A percentile compares a stretch with the other conserved stretches of the same genome.
phyloP scores from a whole-genome alignment of 768 basidiomycete species.

The Scleroderma bovista region DNA sequence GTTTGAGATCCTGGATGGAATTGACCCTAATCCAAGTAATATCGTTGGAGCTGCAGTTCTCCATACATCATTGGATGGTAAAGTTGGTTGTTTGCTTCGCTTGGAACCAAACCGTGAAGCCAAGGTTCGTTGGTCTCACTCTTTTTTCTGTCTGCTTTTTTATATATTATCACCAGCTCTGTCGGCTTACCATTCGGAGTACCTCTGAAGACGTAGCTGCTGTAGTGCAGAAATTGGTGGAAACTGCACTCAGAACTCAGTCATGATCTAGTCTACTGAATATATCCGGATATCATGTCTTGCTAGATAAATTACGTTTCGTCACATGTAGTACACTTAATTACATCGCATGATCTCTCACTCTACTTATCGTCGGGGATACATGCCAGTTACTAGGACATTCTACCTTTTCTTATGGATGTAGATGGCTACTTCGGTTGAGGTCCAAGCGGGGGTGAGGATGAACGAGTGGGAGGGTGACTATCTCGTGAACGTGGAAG shows the following conservation, averaged over 20 bases:
- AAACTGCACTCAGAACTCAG: constrained; percentile 32
- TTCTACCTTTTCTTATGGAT: constrained; percentile 28
- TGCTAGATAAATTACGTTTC: constrained; percentile 9
- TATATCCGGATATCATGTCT: background rate
- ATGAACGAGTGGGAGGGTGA: too few species aligned
- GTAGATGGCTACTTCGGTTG: too few species aligned
- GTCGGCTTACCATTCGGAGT: constrained; percentile 88
- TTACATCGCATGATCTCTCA: constrained; percentile 7
- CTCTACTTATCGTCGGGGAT: constrained; percentile 34
- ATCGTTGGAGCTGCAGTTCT: constrained; percentile 94
- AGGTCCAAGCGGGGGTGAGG: too few species aligned
- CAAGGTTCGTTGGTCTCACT: constrained; percentile 51
- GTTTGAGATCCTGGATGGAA: constrained; percentile 70
- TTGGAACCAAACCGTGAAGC: constrained; percentile 95
- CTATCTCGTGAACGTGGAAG: too few species aligned
- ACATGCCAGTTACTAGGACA: constrained; percentile 38
- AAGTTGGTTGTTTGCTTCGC: constrained; percentile 91
- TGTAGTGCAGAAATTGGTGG: constrained; percentile 56
- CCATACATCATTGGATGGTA: constrained; percentile 86
- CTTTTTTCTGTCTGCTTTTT: background rate
- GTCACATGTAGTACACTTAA: constrained; percentile 21
- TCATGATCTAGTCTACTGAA: constrained; percentile 6
- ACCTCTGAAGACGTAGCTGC: constrained; percentile 87
- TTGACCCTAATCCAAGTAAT: constrained; percentile 95
- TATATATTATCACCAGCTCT: constrained; percentile 49